A percentile compares a stretch with the other conserved stretches of the same genome.
Conservation (phyloP, 345 rosid species). For the Bretschneidera sinensis region DNA sequence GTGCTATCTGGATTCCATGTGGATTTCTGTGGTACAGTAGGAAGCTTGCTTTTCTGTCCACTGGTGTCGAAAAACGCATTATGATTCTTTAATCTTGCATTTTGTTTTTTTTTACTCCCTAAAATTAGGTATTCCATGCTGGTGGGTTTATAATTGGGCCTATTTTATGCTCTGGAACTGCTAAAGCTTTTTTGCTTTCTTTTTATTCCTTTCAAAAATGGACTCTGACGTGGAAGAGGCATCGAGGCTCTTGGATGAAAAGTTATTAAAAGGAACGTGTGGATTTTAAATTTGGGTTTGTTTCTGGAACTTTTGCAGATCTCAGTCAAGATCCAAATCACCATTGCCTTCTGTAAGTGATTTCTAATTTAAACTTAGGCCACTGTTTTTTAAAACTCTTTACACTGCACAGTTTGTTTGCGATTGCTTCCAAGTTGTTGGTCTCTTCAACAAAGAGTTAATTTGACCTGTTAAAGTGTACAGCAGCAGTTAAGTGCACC, state of each 20-base stretch:
- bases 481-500: neutral
- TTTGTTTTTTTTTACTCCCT: conserved; percentile 16
- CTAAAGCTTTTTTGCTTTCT: conserved; percentile 42
- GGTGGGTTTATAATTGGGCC: conserved; percentile 29
- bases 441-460: neutral
- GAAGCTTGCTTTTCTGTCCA: conserved; percentile 48
- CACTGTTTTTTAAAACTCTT: neutral
- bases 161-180: conserved; percentile 29
- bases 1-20: conserved; percentile 46
- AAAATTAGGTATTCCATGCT: conserved; percentile 20
- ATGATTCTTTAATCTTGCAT: conserved; percentile 12
- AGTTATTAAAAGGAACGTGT: conserved; percentile 61
- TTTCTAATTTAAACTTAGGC: neutral
- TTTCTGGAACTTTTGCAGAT: conserved; percentile 99
- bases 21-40: conserved; percentile 60
- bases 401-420: neutral
- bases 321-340: conserved; percentile 89
- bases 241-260: conserved; percentile 76
- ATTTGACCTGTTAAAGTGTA: neutral
- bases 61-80: conserved; percentile 28
- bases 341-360: conserved; percentile 83
- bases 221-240: conserved; percentile 83
- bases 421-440: neutral
- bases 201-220: conserved; percentile 34
- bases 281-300: conserved; percentile 82